Base-by-base conservation (phyloP, 2,329 filamentous ascomycete genomes). In the Fusarium tricinctum region DNA sequence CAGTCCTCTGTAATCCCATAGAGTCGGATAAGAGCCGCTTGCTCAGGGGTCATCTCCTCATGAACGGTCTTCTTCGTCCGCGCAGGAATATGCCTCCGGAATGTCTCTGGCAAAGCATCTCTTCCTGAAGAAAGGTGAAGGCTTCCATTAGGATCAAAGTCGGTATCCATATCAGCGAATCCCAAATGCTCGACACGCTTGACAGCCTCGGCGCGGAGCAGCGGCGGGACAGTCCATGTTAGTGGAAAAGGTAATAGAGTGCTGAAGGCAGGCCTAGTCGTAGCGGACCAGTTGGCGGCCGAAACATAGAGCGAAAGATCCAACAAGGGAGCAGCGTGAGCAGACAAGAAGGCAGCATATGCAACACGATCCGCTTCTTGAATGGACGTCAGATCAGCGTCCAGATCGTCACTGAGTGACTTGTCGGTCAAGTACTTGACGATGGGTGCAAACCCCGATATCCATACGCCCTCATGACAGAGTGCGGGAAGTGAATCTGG, bases 261-360 rank as follows among this genome's bases (percentile, higher is more conserved):
- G 69, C 90, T 93, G 81, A 94, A 97, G 38, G 93, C 91, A 4
- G 93, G 92, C 17, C 93, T 89, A 6, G 94, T 97, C 48, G 86
- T 82, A 43, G 85, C 83, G 56, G 89, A 85, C 86, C 96, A 99
- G 82, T 98, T 97, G 68, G 93, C 89, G 58, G 91, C 92, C 32
- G 94, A 96, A 67, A 96, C 91, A 78, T 97, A 98, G 72, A 98
- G 90, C 51, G 90, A 94, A 58, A 97, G 89, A 73, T 97, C 92
- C 73, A 97, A 78, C 63, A 98, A 87, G 32, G 91, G 88, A 49
- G 90, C 88, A n/a, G 91, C 92, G 60, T 91, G 89, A 26, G 89
- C 87, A 76, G 89, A 84, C 70, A 97, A 82, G 79, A 94, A 94
- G 66, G 92, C 87, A 35, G 87, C 83, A 79, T 86, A 85, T 64